Conservation (phyloP, 2,329 filamentous ascomycete genomes). For the Aspergillus neotritici region DNA sequence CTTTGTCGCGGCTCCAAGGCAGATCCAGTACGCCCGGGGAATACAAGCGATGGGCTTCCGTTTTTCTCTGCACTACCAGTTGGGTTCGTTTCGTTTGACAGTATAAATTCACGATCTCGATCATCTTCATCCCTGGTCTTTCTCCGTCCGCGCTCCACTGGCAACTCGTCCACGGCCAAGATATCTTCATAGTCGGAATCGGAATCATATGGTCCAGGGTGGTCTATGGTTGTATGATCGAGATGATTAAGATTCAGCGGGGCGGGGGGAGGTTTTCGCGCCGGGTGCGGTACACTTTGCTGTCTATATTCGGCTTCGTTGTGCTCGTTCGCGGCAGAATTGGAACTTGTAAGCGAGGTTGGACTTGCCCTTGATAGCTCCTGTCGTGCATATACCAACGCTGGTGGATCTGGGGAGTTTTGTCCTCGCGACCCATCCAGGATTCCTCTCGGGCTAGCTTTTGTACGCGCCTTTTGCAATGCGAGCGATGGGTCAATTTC, state of each 20-base stretch:
- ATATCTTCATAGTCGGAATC: conserved; percentile 82
- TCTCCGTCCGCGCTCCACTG: conserved; percentile 63
- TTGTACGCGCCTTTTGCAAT: too few species aligned
- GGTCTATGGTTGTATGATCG: conserved; percentile 39
- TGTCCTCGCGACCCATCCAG: too few species aligned
- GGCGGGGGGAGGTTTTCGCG: conserved; percentile 77
- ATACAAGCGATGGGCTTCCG: too few species aligned
- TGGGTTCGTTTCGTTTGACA: conserved; percentile 59
- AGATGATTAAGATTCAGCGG: conserved; percentile 64
- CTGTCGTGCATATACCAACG: conserved; percentile 10
- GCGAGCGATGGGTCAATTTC: too few species aligned
- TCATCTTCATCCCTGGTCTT: conserved; percentile 88
- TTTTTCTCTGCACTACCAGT: too few species aligned
- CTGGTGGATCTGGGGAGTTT: conserved; percentile 5
- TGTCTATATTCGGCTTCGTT: conserved; percentile 14
- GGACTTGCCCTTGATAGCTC: conserved; percentile 14
- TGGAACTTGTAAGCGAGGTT: conserved; percentile 17
- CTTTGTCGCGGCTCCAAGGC: conserved; percentile 50
- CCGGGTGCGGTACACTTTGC: conserved; percentile 49
- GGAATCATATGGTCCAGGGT: conserved; percentile 53
- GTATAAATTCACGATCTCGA: conserved; percentile 63
- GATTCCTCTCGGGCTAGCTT: too few species aligned
- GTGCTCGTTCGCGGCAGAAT: conserved; percentile 14
- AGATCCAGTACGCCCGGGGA: too few species aligned
- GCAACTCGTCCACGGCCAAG: conserved; percentile 61